Evolutionary conservation across 371 early-diverging fungal species (phyloP).

Genomic region (Basidiobolus meristosporus): DNA sequence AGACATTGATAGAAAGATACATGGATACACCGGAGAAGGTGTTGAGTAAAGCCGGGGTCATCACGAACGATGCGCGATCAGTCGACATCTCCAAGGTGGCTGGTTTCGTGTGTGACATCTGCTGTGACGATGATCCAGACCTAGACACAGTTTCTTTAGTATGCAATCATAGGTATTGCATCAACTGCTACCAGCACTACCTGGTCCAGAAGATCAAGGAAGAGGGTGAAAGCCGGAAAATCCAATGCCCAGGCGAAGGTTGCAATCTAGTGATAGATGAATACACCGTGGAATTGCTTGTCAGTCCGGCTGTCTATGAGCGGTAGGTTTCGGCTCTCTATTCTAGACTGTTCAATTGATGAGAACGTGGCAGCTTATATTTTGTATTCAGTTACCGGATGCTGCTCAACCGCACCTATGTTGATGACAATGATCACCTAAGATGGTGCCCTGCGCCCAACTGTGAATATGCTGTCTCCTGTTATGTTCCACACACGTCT

Average conservation of each 20-base stretch:
- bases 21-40: conserved; percentile 60
- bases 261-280: conserved; percentile 72
- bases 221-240: conserved; percentile 69
- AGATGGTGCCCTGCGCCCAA: conserved; percentile 93
- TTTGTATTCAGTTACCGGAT: conserved; percentile 35
- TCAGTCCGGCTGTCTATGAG: conserved; percentile 17
- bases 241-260: conserved; percentile 63
- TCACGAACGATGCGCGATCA: conserved; percentile 11
- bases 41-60: conserved; percentile 50
- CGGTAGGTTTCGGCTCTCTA: conserved; percentile 18
- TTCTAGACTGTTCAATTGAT: neutral
- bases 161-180: conserved; percentile 80
- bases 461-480: conserved; percentile 87
- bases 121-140: conserved; percentile 44
- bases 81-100: conserved; percentile 4
- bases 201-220: conserved; percentile 64
- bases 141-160: conserved; percentile 41
- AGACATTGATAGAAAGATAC: conserved; percentile 70
- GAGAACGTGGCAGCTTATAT: neutral
- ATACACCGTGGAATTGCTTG: conserved; percentile 42
- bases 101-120: conserved; percentile 73
- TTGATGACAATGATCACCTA: conserved; percentile 60
- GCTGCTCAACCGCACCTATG: conserved; percentile 69
- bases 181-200: conserved; percentile 66
- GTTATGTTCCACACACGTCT: conserved; percentile 47